phyloP scores from a whole-genome alignment of 768 basidiomycete genomes.

The Termitomyces titanicus region DNA sequence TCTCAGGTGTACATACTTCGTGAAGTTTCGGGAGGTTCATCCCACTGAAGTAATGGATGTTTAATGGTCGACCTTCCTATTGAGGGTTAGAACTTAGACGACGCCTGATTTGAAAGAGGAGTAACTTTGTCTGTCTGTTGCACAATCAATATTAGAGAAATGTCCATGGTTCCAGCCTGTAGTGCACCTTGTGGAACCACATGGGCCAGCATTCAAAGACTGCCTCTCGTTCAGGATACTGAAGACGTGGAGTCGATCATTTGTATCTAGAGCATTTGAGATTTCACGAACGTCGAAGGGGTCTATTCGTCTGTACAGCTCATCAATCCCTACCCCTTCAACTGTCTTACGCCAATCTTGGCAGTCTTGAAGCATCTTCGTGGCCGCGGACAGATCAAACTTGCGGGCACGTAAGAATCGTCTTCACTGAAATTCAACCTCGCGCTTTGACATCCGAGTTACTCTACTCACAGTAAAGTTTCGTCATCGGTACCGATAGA shows the following conservation, averaged over 20 bases:
- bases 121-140: slow-evolving; percentile 66
- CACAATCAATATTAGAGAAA: not conserved
- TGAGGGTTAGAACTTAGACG: not conserved
- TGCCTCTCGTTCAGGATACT: slow-evolving; percentile 69
- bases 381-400: slow-evolving; percentile 54
- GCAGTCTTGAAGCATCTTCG: slow-evolving; percentile 63
- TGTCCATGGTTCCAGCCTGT: not conserved
- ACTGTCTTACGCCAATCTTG: slow-evolving; percentile 68
- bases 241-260: not conserved
- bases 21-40: slow-evolving; percentile 58
- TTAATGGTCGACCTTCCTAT: slow-evolving; percentile 69
- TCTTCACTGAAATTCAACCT: slow-evolving; percentile 28
- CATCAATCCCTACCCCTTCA: slow-evolving; percentile 62
- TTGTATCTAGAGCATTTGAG: not conserved
- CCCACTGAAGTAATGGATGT: slow-evolving; percentile 60
- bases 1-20: slow-evolving; percentile 52
- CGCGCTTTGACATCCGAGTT: not conserved
- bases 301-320: slow-evolving; percentile 56
- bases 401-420: slow-evolving; percentile 77
- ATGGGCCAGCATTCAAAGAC: slow-evolving; percentile 78
- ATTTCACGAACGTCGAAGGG: slow-evolving; percentile 60
- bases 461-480: slow-evolving; percentile 50
- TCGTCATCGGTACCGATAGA: slow-evolving; percentile 56
- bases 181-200: slow-evolving; percentile 70
- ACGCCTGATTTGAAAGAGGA: not conserved